These are phyloP conservation scores for Voacanga thouarsii DNA, from an alignment of 257 asterid genomes.

Conservation along the genomic window DNA sequence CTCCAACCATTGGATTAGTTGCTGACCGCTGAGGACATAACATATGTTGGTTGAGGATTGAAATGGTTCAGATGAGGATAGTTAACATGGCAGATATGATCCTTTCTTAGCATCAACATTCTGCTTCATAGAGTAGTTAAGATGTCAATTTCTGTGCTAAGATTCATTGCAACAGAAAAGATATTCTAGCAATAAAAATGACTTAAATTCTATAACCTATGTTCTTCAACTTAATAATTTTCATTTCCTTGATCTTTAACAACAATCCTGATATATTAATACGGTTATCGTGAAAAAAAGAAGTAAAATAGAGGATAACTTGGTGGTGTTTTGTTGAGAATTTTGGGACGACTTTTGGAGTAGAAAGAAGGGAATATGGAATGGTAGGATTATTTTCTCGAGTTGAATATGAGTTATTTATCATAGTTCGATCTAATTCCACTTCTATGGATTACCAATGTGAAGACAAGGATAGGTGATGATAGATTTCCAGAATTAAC, in stretches of 20 bases:
- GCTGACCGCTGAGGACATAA: background rate
- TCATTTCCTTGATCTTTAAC: background rate
- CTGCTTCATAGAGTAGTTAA: background rate
- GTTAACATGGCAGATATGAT: background rate
- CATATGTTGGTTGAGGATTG: background rate
- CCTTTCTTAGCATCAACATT: background rate
- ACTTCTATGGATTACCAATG: background rate
- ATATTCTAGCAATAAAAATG: background rate
- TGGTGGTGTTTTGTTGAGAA: background rate
- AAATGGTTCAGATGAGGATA: background rate
- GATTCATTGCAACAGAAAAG: background rate
- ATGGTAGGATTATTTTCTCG: background rate
- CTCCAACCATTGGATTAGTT: background rate
- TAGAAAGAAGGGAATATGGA: constrained; percentile 3
- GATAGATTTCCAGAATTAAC: background rate
- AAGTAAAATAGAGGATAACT: background rate
- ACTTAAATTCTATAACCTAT: background rate
- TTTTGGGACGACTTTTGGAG: background rate
- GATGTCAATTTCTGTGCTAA: background rate
- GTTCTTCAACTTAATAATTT: background rate
- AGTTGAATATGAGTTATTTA: background rate
- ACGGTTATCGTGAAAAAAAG: background rate
- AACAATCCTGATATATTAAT: background rate
- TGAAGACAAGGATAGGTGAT: background rate
- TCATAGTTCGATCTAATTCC: background rate